Evolutionary conservation across 495 filamentous ascomycete genomes (phyloP), one percentile per base, ranked within the genome.

Genomic region (Hypoxylon trugodes): DNA sequence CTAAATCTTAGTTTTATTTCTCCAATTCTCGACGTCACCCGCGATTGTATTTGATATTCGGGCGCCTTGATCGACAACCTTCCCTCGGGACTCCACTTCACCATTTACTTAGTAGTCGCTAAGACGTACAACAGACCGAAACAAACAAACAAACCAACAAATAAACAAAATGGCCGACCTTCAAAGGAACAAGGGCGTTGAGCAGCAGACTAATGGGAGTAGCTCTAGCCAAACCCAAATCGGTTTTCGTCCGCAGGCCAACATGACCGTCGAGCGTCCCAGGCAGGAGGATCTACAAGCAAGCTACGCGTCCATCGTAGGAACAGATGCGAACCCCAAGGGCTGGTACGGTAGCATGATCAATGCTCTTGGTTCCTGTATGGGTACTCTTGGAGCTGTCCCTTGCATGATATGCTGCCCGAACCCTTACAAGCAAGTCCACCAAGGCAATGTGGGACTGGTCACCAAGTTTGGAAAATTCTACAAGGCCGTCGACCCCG

Each of bases 391-490:
- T 16, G 95, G 95, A 51, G 92, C 96, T 19, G 84, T 98, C 68
- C 96, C 96, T 1, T 97, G 93, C 85, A 95, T 94, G 77, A 76
- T 97, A 76, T 81, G 85, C 73, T 96, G 91, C 76, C 96, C 96
- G 25, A 99, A 99, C 77, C 95, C 95, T 9, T 98, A 93, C 85
- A 96, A 96, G 81, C 86, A 86, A n/a, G 93, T 97, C 68, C 74
- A 80, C 49, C 94, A 97, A 74, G 95, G 95, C 68, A 91, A 95
- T 68, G 95, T 99, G 25, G 95, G 95, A 55, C 82, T 99, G 24
- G 88, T 99, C 65, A 96, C 93, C 68, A 93, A 90, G 74, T 99
- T 98, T 66, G 95, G 95, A 73, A 90, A 91, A 70, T 98, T 98
- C 80, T 91, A 96, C 75, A 91, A 93, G 66, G 91, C 95, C 21